Evolutionary conservation across 2,329 filamentous ascomycete genomes (phyloP).

Genomic region (Lizonia empirigonia): DNA sequence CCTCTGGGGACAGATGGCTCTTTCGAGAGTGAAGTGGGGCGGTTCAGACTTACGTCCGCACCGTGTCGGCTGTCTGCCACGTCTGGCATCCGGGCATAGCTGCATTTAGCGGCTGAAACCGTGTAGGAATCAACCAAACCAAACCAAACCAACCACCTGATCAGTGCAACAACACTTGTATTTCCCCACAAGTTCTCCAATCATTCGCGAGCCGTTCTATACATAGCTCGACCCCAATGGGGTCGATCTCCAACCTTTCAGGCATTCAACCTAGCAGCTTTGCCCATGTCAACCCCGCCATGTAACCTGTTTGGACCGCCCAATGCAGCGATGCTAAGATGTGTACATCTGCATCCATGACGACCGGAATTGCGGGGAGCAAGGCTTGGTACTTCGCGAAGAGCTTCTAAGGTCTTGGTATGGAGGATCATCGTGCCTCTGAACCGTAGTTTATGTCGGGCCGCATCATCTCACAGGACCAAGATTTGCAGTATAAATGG

Average conservation of each 20-base stretch:
- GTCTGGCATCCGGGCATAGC: no score
- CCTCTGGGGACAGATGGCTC: no score
- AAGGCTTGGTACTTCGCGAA: constrained; percentile 21
- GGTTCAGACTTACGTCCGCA: no score
- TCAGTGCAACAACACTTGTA: no score
- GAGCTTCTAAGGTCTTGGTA: constrained; percentile 17
- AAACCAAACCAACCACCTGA: no score
- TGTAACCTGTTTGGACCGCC: constrained; percentile 13
- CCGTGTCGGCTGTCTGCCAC: no score
- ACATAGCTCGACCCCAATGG: constrained; percentile 9
- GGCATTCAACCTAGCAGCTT: constrained; percentile 7
- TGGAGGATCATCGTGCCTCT: constrained; percentile 1
- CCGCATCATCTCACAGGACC: constrained; percentile 3
- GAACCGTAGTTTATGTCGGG: constrained; percentile 12
- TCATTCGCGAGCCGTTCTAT: constrained; percentile 9
- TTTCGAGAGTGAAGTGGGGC: no score
- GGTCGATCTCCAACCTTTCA: constrained; percentile 17
- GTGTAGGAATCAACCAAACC: no score
- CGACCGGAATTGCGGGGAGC: constrained; percentile 29
- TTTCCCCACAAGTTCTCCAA: no score
- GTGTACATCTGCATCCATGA: constrained; percentile 11
- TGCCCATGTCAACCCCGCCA: constrained; percentile 15
- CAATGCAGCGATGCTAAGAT: constrained; percentile 23
- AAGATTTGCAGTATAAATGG: constrained; percentile 4
- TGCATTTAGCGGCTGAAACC: no score